A percentile compares a stretch with the other conserved stretches of the same genome.
phyloP scores from a whole-genome alignment of 2,329 filamentous ascomycete genomes.

The Monosporascus sp. region DNA sequence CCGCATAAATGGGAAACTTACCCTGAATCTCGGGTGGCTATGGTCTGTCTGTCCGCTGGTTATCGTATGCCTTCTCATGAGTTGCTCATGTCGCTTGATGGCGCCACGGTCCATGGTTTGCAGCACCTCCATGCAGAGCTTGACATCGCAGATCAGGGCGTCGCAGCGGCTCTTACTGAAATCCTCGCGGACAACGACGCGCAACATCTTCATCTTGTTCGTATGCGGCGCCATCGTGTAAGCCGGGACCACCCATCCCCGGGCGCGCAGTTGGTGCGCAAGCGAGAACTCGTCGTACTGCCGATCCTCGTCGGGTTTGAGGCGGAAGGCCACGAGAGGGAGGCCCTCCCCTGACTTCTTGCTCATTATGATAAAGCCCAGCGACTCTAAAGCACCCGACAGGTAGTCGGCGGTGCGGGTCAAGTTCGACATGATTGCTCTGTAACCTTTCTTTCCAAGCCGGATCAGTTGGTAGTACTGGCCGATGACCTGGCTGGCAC shows the following conservation, averaged over 20 bases:
- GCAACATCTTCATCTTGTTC: constrained; percentile 79
- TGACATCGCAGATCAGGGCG: constrained; percentile 70
- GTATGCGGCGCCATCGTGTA: constrained; percentile 96
- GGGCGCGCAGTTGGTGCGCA: constrained; percentile 78
- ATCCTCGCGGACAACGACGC: constrained; percentile 88
- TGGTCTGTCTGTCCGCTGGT: constrained; percentile 48
- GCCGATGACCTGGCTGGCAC: constrained; percentile 88
- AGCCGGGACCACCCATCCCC: constrained; percentile 89
- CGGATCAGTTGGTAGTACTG: constrained; percentile 98
- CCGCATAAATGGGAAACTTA: constrained; percentile 26
- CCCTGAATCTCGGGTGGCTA: constrained; percentile 45
- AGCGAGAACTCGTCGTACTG: constrained; percentile 71
- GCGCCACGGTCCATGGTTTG: constrained; percentile 68
- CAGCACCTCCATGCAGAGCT: constrained; percentile 66
- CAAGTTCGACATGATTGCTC: constrained; percentile 89
- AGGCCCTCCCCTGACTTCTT: constrained; percentile 71
- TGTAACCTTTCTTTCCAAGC: constrained; percentile 87
- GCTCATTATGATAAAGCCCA: constrained; percentile 87
- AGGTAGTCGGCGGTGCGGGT: constrained; percentile 88
- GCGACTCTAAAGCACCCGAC: constrained; percentile 61
- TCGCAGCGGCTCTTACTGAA: constrained; percentile 82
- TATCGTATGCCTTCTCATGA: constrained; percentile 52
- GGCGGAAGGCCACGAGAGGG: constrained; percentile 84
- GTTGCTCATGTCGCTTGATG: constrained; percentile 64
- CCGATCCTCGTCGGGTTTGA: constrained; percentile 55